Evolutionary conservation across 495 filamentous ascomycete genomes (phyloP), one percentile per base, ranked within the genome.

Genomic region (Geoglossum glabrum): DNA sequence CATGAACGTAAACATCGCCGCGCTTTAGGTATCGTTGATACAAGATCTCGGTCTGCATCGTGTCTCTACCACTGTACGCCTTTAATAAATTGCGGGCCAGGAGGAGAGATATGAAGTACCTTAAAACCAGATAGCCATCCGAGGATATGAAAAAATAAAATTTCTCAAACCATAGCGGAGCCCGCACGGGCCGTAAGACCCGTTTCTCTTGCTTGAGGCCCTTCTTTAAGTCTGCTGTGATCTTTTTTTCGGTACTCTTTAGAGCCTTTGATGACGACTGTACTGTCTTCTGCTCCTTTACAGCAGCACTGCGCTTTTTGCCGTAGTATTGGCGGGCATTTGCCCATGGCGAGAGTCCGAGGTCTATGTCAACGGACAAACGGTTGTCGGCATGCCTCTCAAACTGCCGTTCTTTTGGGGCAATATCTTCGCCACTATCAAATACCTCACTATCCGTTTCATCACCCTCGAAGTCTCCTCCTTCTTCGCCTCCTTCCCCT

Each of bases 131-230:
- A 65, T 97, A 95, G 8, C 92, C 90, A 62, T 98, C 92, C 0
- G 90, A 95, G 0, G 88, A 95, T 60, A 97, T 80, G 72, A 98
- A 98, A 72, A 85, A 96, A 17, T 79, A 68, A 62, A 94, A 98
- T 65, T 97, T 98, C 63, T 98, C 92, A 64, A 97, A 96, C 90
- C 92, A 98, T 62, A 87, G 76, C 52, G 79, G 81, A 61, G 80
- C 83, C 40, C 92, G 74, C 13, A 94, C 81, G 15, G 84, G 88
- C 55, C 87, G 84, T 1, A 97, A 73, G 19, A 94, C 69, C 26
- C 87, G 81, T 65, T 97, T 98, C 68, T 98, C 92, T 62, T 90
- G 85, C 69, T 93, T 93, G 52, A 98, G 69, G 0, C 79, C 82
- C 62, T 85, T 86, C 70, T 85, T 92, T 6, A 97, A 74, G 65